These are phyloP conservation scores for Beauveria medogensis DNA, from an alignment of 2,329 filamentous ascomycete genomes.

Conservation along the genomic window DNA sequence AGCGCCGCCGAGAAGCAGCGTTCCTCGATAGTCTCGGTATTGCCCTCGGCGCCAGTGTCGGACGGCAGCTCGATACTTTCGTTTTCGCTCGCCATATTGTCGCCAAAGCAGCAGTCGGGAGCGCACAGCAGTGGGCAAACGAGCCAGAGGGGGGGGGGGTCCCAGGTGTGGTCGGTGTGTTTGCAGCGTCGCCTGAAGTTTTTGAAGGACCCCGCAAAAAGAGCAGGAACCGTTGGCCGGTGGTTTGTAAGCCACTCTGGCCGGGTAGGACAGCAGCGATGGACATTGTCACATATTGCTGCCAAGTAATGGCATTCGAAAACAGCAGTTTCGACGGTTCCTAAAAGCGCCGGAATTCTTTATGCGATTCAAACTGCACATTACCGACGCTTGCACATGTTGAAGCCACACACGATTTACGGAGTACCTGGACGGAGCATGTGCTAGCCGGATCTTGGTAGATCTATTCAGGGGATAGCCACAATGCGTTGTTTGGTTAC, in stretches of 20 bases:
- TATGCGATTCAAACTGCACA: no score
- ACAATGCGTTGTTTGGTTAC: no score
- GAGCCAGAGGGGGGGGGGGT: background rate
- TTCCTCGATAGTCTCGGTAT: constrained; percentile 51
- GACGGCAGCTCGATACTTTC: constrained; percentile 9
- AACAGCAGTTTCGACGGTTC: no score
- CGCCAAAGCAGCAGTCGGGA: background rate
- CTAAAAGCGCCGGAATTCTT: no score
- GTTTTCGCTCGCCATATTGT: background rate
- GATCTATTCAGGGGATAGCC: background rate
- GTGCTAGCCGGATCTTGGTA: background rate
- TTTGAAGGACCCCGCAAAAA: constrained; percentile 13
- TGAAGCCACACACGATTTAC: no score
- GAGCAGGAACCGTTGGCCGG: background rate
- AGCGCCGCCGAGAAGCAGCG: constrained; percentile 53
- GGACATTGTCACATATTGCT: background rate
- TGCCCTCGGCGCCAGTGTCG: constrained; percentile 15
- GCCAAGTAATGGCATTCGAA: background rate
- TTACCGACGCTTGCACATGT: no score
- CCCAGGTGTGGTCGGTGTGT: constrained; percentile 1
- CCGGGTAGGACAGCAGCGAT: background rate
- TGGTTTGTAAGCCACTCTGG: constrained; percentile 3
- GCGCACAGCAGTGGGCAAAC: background rate
- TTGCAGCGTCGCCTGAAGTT: constrained; percentile 5
- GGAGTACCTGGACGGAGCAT: background rate